Base-by-base conservation (phyloP, 108 stramenopile species). In the Chaetoceros muelleri region DNA sequence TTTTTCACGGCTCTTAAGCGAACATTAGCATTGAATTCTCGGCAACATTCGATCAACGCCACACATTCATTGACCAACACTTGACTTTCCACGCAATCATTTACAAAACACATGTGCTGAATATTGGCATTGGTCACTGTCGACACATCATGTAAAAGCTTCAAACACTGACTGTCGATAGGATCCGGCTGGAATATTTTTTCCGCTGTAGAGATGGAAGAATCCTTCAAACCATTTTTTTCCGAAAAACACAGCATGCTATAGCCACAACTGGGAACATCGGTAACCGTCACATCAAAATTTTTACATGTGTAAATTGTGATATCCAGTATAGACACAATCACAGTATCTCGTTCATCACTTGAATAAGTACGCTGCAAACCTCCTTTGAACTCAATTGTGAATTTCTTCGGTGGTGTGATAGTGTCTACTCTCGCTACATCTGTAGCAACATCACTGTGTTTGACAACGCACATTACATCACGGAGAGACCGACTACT, bases 1-100 rank as follows among this genome's bases (percentile, higher is more conserved):
- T 73, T 78, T 25, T 72, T 75, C 24, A 58, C 72, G 0, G 61
- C 64, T 2, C 74, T 74, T 29, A 66, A 10, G 34, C 34, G 57
- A n/a, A 84, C 75, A 54, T 72, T 84, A 2, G 79, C 72, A 65
- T 77, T 79, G 67, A 84, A 84, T 50, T 76, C 79, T 22, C 69
- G 71, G 62, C 78, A 80, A 19, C 69, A 56, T 40, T 78, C 74
- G 7, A 79, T 46, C 1, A 76, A 65, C 22, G 47, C 58, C 1
- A 58, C 60, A 46, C 72, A 70, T 52, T 80, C 74, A 26, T 78
- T 61, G 30, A 74, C 60, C 17, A 73, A 57, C 48, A 16, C 24
- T 30, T 44, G 34, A 5, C 34, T 3, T 24, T 20, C 28, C 48
- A 46, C 28, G 48, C 27, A 25, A 30, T 13, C 20, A 8, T 21